Base-by-base conservation (phyloP, 768 basidiomycete species). In the Suillus variegatus region DNA sequence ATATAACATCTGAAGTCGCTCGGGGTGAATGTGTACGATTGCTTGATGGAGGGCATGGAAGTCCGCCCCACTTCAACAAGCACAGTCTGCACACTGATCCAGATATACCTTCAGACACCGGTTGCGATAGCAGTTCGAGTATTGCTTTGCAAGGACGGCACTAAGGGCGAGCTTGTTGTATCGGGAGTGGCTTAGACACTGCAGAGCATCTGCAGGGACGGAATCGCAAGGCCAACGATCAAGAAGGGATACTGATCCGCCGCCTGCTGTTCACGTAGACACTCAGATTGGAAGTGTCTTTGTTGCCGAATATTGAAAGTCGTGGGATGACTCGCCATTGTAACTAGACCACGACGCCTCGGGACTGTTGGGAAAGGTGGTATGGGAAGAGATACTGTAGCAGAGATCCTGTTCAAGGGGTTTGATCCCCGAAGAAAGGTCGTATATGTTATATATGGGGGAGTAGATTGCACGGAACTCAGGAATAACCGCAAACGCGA, bases 401-500 rank as follows among this genome's bases (percentile, higher is more conserved):
- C 35, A 43, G 32, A 71, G 52, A 10, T n/a, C 47, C 4, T n/a
- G 14, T 13, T 28, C 32, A 0, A 41, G 46, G 1, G 70, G 71
- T 32, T 13, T 32, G 25, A 56, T 60, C 12, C 67, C 68, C 16
- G 64, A 60, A 4, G 64, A 60, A 49, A 70, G 62, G 40, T 61
- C 12, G 49, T 66, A 68, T 35, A 32, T 49, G 12, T 51, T 38
- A 46, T 61, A 47, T 14, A 49, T 56, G n/a, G 64, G 72, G n/a
- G 65, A 70, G 38, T 22, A 22, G 54, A 65, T 60, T 3, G 6
- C 25, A 36, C 8, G 3, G 62, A 70, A 69, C 14, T 62, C 60
- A 40, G 71, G 57, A 25, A 67, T 55, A 2, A 64, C 57, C 6
- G 67, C 66, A 66, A 79, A 76, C 0, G 80, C 74, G 6, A 81